Conservation (phyloP, 306 rosid species). For the Quercus parvula region DNA sequence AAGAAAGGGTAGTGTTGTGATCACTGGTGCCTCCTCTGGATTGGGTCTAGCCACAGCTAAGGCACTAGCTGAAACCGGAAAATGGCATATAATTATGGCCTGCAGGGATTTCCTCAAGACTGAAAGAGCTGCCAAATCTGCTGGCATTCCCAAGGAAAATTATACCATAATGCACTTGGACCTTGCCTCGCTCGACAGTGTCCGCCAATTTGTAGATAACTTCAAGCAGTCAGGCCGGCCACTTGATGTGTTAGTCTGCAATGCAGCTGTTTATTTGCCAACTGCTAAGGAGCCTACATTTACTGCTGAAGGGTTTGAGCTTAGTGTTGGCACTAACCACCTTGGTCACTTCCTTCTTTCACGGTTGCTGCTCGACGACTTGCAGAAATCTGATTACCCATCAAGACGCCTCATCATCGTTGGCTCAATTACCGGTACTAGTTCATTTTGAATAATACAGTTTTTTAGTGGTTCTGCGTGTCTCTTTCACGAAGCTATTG, state of each 20-base stretch:
- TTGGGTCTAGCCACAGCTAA: conserved; percentile 94
- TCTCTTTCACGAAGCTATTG: neutral
- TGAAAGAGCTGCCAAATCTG: conserved; percentile 90
- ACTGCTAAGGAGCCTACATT: conserved; percentile 90
- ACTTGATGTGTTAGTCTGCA: conserved; percentile 83
- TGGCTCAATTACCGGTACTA: conserved; percentile 90
- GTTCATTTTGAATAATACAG: neutral
- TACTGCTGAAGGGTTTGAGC: conserved; percentile 94
- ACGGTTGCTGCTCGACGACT: conserved; percentile 69
- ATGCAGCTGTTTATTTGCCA: conserved; percentile 93
- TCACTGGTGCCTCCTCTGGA: conserved; percentile 98
- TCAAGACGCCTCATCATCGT: conserved; percentile 84
- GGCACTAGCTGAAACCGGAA: conserved; percentile 92
- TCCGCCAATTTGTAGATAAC: conserved; percentile 84
- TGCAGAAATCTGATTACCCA: conserved; percentile 84
- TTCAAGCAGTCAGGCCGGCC: conserved; percentile 64
- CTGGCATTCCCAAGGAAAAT: conserved; percentile 79
- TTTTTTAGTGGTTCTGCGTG: neutral
- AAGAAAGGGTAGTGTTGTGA: conserved; percentile 77
- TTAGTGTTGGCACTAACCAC: conserved; percentile 96
- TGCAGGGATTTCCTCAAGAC: conserved; percentile 99
- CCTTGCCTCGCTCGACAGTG: conserved; percentile 92
- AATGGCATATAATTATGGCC: conserved; percentile 97
- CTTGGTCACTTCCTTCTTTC: conserved; percentile 95
- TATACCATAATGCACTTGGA: conserved; percentile 90